A percentile compares a stretch with the other conserved stretches of the same genome.
These are phyloP conservation scores for Suillus sp. DNA, from an alignment of 768 basidiomycete genomes.

Conservation along the genomic window DNA sequence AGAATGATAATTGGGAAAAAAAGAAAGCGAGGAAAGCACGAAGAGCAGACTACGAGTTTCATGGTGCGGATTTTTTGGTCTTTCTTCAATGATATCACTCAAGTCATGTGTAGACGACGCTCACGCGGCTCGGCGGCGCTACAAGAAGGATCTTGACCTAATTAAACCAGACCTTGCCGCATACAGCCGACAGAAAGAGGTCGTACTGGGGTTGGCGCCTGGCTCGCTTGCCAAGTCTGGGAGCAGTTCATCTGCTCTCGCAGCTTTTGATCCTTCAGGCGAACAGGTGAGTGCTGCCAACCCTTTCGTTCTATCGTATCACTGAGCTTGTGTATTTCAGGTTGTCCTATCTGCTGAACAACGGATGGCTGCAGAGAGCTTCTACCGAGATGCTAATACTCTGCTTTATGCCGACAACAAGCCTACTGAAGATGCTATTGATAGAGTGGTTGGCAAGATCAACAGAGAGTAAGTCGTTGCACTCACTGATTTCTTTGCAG, in stretches of 20 bases:
- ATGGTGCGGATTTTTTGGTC: slow-evolving; percentile 57
- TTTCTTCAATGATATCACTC: neutral
- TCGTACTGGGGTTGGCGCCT: slow-evolving; percentile 74
- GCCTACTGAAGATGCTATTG: slow-evolving; percentile 93
- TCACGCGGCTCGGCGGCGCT: slow-evolving; percentile 85
- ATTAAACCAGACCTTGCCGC: slow-evolving; percentile 86
- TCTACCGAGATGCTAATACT: slow-evolving; percentile 93
- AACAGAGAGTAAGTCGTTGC: slow-evolving; percentile 79
- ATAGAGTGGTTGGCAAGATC: slow-evolving; percentile 86
- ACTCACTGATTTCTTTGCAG: neutral
- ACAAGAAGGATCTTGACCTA: slow-evolving; percentile 88
- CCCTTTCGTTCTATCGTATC: neutral
- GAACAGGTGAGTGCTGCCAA: slow-evolving; percentile 38
- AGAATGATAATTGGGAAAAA: slow-evolving; percentile 96
- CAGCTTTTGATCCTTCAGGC: slow-evolving; percentile 56
- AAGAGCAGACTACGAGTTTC: slow-evolving; percentile 87
- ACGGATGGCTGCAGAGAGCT: slow-evolving; percentile 69
- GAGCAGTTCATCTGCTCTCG: slow-evolving; percentile 40
- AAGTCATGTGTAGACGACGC: slow-evolving; percentile 69
- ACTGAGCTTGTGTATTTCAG: slow-evolving; percentile 33
- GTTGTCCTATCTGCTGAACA: slow-evolving; percentile 59
- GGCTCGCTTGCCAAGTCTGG: slow-evolving; percentile 56
- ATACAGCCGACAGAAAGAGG: slow-evolving; percentile 90
- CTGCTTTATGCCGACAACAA: slow-evolving; percentile 94
- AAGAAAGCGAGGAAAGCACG: slow-evolving; percentile 80